Base-by-base conservation (phyloP, 108 stramenopile genomes). In the Skeletonema menzelii region DNA sequence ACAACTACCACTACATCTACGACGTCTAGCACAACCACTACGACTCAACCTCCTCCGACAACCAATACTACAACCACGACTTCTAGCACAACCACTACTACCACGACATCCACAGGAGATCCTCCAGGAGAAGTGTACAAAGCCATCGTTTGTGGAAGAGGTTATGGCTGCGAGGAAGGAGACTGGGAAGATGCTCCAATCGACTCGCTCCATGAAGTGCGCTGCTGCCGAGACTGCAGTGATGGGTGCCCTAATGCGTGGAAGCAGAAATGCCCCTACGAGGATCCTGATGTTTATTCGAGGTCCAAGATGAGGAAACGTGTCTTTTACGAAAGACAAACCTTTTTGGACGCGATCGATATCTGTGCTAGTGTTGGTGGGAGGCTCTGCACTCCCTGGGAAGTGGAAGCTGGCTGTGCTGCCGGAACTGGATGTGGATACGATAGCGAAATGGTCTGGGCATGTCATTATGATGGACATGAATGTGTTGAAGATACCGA, bases 361-460 rank as follows among this genome's bases (percentile, higher is more conserved):
- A 20, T 53, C 6, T 53, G 49, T 22, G 49, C 3, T 7, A 53
- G 49, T 10, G 49, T 53, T 8, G 22, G 22, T 53, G 49, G 49
- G 8, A 24, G 49, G 49, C 8, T 53, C 17, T 53, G 46, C 17
- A 47, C 46, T 7, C 46, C 46, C 3, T 27, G 27, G 58, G 58
- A 38, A 15, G 58, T 59, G 6, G 15, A 19, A 20, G 59, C 8
- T 8, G 59, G 42, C 37, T 60, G 59, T 11, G 44, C 59, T 2
- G 44, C 15, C 12, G 59, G 59, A 11, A 60, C 59, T 47, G 59
- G 59, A 7, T 60, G 59, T 60, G 59, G 35, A n/a, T 47, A 19
- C 13, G 59, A 60, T 38, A n/a, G 17, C 0, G 31, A 60, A 44
- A 58, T 65, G 53, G 56, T 57, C 8, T 65, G 64, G 64, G 10